Conservation (phyloP, 306 rosid genomes). For the Begonia masoniana region DNA sequence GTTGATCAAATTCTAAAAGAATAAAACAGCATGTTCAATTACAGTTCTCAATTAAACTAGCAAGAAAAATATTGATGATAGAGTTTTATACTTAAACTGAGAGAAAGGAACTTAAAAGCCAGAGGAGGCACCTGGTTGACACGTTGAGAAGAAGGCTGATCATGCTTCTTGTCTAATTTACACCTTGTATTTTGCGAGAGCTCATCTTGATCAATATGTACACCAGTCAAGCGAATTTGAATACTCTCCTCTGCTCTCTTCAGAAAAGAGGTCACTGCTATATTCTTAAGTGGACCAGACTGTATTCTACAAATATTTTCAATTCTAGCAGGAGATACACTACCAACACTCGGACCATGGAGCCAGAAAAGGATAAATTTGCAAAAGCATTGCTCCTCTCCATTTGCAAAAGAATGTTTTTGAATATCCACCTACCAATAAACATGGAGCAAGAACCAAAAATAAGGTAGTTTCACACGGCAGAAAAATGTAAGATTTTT, state of each 20-base stretch:
- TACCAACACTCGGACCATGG: slow-evolving; percentile 46
- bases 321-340: slow-evolving; percentile 12
- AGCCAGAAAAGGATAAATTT: slow-evolving; percentile 37
- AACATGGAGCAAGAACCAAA: no score
- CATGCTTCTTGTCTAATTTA: slow-evolving; percentile 8
- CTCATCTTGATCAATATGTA: no score
- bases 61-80: neutral
- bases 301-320: slow-evolving; percentile 38
- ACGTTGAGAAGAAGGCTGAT: slow-evolving; percentile 14
- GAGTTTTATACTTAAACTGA: neutral
- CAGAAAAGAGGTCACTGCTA: slow-evolving; percentile 36
- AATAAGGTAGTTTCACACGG: no score
- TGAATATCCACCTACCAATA: slow-evolving; percentile 33
- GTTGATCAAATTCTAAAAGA: no score
- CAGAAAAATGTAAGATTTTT: no score
- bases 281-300: slow-evolving; percentile 18
- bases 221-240: neutral
- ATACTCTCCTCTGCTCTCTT: slow-evolving; percentile 19
- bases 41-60: neutral
- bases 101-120: slow-evolving; percentile 2
- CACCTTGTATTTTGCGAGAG: neutral
- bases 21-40: no score
- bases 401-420: slow-evolving; percentile 25
- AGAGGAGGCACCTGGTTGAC: slow-evolving; percentile 21
- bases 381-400: slow-evolving; percentile 47